phyloP scores from a whole-genome alignment of 2,329 filamentous ascomycete species.

The Chaetomium sp. region DNA sequence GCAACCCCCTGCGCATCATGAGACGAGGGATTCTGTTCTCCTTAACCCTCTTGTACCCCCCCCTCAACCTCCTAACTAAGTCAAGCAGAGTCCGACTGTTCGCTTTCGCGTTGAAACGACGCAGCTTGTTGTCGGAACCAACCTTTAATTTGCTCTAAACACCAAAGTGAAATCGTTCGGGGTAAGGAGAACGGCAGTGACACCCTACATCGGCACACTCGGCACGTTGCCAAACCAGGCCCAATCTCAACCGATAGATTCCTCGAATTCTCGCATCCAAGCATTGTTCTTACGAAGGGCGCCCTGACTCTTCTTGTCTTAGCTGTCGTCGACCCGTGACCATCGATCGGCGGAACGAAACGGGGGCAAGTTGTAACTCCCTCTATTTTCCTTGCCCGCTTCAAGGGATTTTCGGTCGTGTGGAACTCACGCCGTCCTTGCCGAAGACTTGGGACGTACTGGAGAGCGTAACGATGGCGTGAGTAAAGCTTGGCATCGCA shows the following conservation, averaged over 20 bases:
- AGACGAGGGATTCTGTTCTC: constrained; percentile 13
- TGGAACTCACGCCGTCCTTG: too few relatives aligned
- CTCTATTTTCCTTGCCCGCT: too few relatives aligned
- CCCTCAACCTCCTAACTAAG: background rate
- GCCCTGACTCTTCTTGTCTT: background rate
- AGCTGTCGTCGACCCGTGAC: constrained; percentile 3
- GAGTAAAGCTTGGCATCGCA: background rate
- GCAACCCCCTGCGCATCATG: constrained; percentile 14
- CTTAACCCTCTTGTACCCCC: constrained; percentile 7
- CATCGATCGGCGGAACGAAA: constrained; percentile 21
- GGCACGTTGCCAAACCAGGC: background rate
- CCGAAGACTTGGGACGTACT: too few relatives aligned
- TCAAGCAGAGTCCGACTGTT: background rate
- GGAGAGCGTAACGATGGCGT: constrained; percentile 4
- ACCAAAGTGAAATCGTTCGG: background rate
- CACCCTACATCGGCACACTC: background rate
- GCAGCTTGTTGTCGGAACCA: constrained; percentile 4
- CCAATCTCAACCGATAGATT: background rate
- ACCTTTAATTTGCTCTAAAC: background rate
- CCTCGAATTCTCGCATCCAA: background rate
- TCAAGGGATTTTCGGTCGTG: too few relatives aligned
- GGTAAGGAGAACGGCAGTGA: background rate
- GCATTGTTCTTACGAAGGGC: background rate
- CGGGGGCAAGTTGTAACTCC: background rate
- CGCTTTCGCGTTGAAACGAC: constrained; percentile 11